Base-by-base conservation (phyloP, 345 rosid genomes). In the Lepidium sativum region DNA sequence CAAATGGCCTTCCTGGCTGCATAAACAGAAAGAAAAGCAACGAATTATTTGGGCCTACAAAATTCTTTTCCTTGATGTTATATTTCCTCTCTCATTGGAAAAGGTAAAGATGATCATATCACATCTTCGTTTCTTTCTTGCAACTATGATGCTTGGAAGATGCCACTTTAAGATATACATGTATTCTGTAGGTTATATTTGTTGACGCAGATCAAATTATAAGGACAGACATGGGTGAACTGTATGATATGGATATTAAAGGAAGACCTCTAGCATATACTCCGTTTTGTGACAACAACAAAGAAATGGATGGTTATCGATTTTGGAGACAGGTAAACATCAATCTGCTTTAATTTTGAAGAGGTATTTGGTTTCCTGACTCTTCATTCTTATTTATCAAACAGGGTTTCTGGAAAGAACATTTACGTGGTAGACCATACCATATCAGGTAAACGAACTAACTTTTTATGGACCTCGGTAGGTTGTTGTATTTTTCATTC, bases 371-470 rank as follows among this genome's bases (percentile, higher is more conserved):
- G 65, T 25, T 58, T 75, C 50, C 51, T 38, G 54, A 34, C 52
- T 18, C 59, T 70, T 70, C 48, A 52, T 50, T 59, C 41, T 29
- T 29, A 63, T 17, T 42, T 35, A 6, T 54, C 39, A 43, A 41
- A 63, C 75, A 95, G 97, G 99, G 99, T 73, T 95, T 95, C 79
- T 95, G 99, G 99, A 95, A 67, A 81, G 99, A 95, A 55, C 99
- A 95, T 83, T 78, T 95, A 64, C 87, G 86, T 14, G 95, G 96
- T 63, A 86, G 51, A 68, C 86, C 97, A 63, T 95, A 91, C 75
- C 99, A 95, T 80, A 95, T 95, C 50, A 95, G 99, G 99, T 88
- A 74, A 42, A 80, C 48, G 10, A 63, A 60, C 70, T 45, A 23
- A 59, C 51, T 31, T 63, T 18, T 16, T 42, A 27, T 54, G 50